Evolutionary conservation across 2,329 filamentous ascomycete genomes (phyloP).

Genomic region (Phyllosticta capitalensis): DNA sequence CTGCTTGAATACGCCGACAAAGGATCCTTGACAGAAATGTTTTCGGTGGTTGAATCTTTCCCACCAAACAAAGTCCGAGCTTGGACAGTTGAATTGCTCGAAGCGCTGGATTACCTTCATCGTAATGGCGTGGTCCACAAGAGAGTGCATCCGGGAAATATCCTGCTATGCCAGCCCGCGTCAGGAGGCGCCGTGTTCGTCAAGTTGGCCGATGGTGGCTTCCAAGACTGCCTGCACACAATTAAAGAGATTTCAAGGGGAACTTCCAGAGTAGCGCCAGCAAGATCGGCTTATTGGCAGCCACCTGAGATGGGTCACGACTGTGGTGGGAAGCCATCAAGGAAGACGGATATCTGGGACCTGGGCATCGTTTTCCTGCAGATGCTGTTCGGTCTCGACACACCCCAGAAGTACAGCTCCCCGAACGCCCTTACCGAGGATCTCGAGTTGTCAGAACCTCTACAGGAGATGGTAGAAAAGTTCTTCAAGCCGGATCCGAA

Average conservation of each 20-base stretch:
- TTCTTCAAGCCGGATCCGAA: conserved; percentile 80
- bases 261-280: conserved; percentile 45
- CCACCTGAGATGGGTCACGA: conserved; percentile 65
- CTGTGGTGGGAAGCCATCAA: conserved; percentile 43
- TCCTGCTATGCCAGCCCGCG: conserved; percentile 63
- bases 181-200: conserved; percentile 58
- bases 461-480: conserved; percentile 71
- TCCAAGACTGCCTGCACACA: conserved; percentile 57
- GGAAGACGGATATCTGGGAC: conserved; percentile 90
- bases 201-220: conserved; percentile 66
- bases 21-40: conserved; percentile 70
- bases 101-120: conserved; percentile 81
- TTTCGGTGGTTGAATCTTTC: conserved; percentile 68
- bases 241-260: conserved; percentile 46
- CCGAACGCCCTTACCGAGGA: conserved; percentile 64
- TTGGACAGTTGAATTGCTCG: conserved; percentile 86
- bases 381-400: conserved; percentile 81
- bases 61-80: conserved; percentile 67
- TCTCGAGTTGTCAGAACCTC: conserved; percentile 59
- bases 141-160: conserved; percentile 68
- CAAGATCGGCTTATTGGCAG: conserved; percentile 73
- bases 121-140: conserved; percentile 76
- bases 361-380: conserved; percentile 85
- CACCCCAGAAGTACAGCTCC: conserved; percentile 67
- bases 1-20: conserved; percentile 71